Conservation (phyloP, 2,329 filamentous ascomycete species). For the Grosmannia serpens region DNA sequence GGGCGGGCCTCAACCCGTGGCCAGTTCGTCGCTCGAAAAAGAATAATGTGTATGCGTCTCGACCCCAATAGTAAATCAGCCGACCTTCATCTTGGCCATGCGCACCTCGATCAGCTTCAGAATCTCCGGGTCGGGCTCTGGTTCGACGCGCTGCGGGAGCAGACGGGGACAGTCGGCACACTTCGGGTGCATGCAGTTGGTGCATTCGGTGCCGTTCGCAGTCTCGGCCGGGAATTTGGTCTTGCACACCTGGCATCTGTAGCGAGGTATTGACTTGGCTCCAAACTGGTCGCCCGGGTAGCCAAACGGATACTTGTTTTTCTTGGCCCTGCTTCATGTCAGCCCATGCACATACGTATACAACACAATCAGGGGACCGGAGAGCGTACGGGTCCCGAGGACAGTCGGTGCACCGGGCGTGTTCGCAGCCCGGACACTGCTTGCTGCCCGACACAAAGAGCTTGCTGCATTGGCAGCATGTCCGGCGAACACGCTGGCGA, state of each 20-base stretch:
- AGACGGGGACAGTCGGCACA: slow-evolving; percentile 48
- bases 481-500: slow-evolving; percentile 61
- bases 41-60: background rate
- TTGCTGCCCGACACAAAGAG: slow-evolving; percentile 49
- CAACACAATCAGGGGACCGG: background rate
- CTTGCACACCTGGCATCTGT: slow-evolving; percentile 52
- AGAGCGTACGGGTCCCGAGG: slow-evolving; percentile 63
- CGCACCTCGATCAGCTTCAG: slow-evolving; percentile 45
- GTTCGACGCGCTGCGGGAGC: slow-evolving; percentile 48
- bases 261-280: slow-evolving; percentile 36
- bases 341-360: background rate
- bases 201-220: slow-evolving; percentile 42
- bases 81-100: slow-evolving; percentile 25
- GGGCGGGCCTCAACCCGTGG: background rate
- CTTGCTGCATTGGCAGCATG: slow-evolving; percentile 62
- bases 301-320: slow-evolving; percentile 56
- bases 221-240: slow-evolving; percentile 41
- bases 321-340: slow-evolving; percentile 41
- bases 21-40: background rate
- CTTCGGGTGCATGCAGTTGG: slow-evolving; percentile 47
- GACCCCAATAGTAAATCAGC: background rate
- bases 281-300: slow-evolving; percentile 57
- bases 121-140: slow-evolving; percentile 49
- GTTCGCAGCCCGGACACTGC: slow-evolving; percentile 56
- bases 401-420: slow-evolving; percentile 68